Conservation (phyloP, 805 yeast genomes). For the Metschnikowia hibisci region DNA sequence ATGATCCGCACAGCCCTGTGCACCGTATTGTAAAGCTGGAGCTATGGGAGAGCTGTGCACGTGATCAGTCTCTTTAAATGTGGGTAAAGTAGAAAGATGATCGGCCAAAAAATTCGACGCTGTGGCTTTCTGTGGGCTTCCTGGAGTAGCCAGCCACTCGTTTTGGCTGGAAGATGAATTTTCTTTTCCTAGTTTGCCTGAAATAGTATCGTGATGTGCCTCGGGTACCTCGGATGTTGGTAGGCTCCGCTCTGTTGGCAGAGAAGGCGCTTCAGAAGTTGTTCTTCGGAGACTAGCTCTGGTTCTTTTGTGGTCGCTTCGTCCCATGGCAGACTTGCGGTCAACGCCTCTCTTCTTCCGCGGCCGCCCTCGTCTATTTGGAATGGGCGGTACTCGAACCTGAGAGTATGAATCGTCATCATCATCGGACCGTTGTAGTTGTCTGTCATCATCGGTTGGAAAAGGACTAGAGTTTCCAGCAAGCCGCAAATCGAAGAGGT, state of each 20-base stretch:
- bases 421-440: conserved; percentile 10
- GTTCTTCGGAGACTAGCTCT: conserved; percentile 8
- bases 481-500: conserved; percentile 9
- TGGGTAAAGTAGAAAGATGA: neutral
- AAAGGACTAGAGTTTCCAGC: conserved; percentile 13
- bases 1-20: no score
- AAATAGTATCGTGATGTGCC: neutral
- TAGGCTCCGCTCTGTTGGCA: conserved; percentile 4
- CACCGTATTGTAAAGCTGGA: no score
- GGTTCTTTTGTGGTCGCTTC: conserved; percentile 9
- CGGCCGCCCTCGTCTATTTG: conserved; percentile 17
- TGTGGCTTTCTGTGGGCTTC: neutral
- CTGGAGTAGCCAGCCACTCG: neutral
- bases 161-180: neutral
- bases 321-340: conserved; percentile 9
- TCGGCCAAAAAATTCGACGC: neutral
- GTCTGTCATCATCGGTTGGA: conserved; percentile 15
- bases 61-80: no score
- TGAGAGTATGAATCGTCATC: conserved; percentile 9
- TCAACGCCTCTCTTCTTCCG: conserved; percentile 15
- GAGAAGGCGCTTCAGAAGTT: conserved; percentile 5
- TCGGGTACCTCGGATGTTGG: neutral
- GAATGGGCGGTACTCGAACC: conserved; percentile 7
- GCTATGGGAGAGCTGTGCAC: no score
- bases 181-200: neutral